Evolutionary conservation across 75 land plant species (phyloP), one percentile per base, ranked within the genome.

Genomic region (Pseudotsuga menziesii): DNA sequence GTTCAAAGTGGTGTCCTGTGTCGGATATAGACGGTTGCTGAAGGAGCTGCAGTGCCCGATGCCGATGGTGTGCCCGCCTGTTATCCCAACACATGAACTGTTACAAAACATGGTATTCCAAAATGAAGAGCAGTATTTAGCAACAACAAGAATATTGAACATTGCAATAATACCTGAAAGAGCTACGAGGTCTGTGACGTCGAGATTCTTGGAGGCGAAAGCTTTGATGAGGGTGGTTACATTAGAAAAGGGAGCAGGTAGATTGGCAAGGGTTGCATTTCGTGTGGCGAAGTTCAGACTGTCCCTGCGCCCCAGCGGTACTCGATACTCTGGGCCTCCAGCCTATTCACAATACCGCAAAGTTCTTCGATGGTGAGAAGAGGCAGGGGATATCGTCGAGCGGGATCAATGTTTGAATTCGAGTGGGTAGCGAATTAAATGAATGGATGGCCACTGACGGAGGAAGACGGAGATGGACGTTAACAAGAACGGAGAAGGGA

Each of bases 51-150:
- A 83, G 62, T 83, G 84, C 36, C 78, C 84, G 35, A 73, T 29
- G 5, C 84, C 84, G 26, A 83, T 80, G 17, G 82, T 83, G 82
- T 83, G 84, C 32, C 83, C 84, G 0, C 84, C 84, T 83, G 56
- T 13, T 4, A 11, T 14, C 12, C 12, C 29, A 32, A 5, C 17
- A n/a, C 3, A n/a, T n/a, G n/a, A n/a, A 29, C 20, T 4, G 22
- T 70, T 26, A 23, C 12, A 29, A 4, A 26, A 73, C n/a, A 27
- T 32, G 0, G 27, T 13, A 12, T 22, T 22, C 26, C 12, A 9
- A 64, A 15, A 64, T 4, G 1, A 3, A 14, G 14, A 32, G 0
- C 1, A 66, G 17, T 66, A 29, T 35, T 5, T 1, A 15, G 35
- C 35, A 29, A 2, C 32, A 15, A 15, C 4, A 29, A 29, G 32